Evolutionary conservation across 768 basidiomycete species (phyloP), one percentile per base, ranked within the genome.

Genomic region (Boletus coccyginus): DNA sequence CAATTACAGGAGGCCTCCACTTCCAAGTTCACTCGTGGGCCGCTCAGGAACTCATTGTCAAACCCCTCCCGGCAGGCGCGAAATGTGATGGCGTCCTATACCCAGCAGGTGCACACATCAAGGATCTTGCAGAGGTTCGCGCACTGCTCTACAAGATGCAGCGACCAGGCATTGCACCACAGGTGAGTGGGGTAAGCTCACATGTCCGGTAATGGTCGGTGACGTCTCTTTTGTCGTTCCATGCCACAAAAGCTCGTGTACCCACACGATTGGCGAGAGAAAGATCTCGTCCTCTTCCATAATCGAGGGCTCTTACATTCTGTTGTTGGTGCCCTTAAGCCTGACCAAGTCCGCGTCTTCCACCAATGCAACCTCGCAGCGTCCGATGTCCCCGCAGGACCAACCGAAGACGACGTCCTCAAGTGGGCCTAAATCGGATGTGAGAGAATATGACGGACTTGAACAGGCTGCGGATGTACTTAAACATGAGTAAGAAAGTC

Each of bases 1-100:
- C 92, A 1, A 81, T 83, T 8, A 96, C 93, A 11, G 85, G 86
- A 27, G 75, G 76, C 2, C 78, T 98, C 19, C 91, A 95, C 68
- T 86, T 95, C 75, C 85, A 98, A 67, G 94, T 96, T 7, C 94
- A 96, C 69, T 92, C 90, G 5, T 90, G 88, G 92, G 92, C 9
- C 31, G 83, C 71, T 2, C 71, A 75, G 35, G 84, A 88, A 61
- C 78, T 94, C 19, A 58, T 86, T 50, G 74, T 97, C 60, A 82
- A 81, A 16, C 83, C 92, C 17, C 79, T 94, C 0, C 89, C 90
- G 0, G 75, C 72, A 38, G 81, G 81, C 19, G 79, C 81, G 0
- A 72, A 72, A 21, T 77, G 80, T 10, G 79, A 85, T 44, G 84
- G 78, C 0, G 84, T 89, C 3, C 75, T 93, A 3, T 95, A 86